A percentile compares a stretch with the other conserved stretches of the same genome.
These are phyloP conservation scores for Hippophae gyantsensis DNA, from an alignment of 306 rosid genomes.

Conservation along the genomic window DNA sequence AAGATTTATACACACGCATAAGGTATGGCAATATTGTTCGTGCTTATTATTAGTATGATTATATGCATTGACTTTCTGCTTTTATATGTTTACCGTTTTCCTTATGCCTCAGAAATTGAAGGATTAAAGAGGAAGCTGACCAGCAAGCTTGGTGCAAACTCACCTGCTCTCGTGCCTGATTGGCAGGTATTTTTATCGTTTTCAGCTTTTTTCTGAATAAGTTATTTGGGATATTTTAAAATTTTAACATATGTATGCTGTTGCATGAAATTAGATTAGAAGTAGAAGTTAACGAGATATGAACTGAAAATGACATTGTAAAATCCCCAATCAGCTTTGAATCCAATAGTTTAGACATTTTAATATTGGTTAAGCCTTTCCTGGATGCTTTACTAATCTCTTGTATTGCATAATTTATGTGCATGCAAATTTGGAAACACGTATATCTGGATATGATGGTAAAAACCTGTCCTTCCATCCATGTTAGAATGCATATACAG, in stretches of 20 bases:
- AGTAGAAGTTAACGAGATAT: not conserved
- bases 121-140: constrained; percentile 93
- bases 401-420: not conserved
- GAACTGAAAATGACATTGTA: not conserved
- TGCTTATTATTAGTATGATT: too few relatives aligned
- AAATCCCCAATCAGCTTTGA: not conserved
- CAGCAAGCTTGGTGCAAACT: constrained; percentile 94
- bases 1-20: too few relatives aligned
- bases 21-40: too few relatives aligned
- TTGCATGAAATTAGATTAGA: not conserved
- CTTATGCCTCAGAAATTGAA: constrained; percentile 52
- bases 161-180: constrained; percentile 68
- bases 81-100: constrained; percentile 6
- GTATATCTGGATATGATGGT: too few relatives aligned
- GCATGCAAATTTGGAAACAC: not conserved
- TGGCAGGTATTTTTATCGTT: constrained; percentile 60
- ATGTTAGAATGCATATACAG: too few relatives aligned
- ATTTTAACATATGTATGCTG: not conserved
- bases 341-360: not conserved
- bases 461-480: too few relatives aligned
- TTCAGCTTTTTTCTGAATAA: not conserved
- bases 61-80: constrained; percentile 2
- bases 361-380: not conserved
- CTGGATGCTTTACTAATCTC: not conserved
- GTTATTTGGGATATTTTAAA: not conserved